Conservation (phyloP, 495 filamentous ascomycete species). For the Polyplosphaeria fusca region DNA sequence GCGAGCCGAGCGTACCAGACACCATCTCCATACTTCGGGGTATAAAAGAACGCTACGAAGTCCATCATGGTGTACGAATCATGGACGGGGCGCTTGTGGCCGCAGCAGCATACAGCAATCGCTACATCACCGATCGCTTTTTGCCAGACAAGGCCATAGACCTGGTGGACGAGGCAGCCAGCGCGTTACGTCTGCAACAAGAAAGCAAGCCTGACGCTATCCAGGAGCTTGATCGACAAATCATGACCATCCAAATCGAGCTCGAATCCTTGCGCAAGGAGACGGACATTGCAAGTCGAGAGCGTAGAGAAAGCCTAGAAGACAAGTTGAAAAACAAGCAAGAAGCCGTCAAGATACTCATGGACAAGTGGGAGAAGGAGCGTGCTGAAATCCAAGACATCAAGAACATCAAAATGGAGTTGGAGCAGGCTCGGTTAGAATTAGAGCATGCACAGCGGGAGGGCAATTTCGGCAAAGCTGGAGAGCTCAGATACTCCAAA, state of each 20-base stretch:
- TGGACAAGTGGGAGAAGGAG: slow-evolving; percentile 84
- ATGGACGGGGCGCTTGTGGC: slow-evolving; percentile 89
- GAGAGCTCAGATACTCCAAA: slow-evolving; percentile 79
- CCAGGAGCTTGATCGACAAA: slow-evolving; percentile 82
- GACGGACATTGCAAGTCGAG: slow-evolving; percentile 79
- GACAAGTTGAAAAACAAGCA: slow-evolving; percentile 67
- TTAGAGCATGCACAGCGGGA: slow-evolving; percentile 83
- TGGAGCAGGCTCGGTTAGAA: slow-evolving; percentile 80
- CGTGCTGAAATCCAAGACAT: slow-evolving; percentile 76
- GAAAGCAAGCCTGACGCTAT: slow-evolving; percentile 96
- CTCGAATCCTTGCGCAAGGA: slow-evolving; percentile 94
- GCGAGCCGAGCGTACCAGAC: slow-evolving; percentile 83
- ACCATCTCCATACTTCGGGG: slow-evolving; percentile 94
- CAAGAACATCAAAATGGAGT: slow-evolving; percentile 77
- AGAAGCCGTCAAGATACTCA: slow-evolving; percentile 64
- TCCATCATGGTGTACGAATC: slow-evolving; percentile 92
- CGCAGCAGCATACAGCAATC: slow-evolving; percentile 86
- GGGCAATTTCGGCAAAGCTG: slow-evolving; percentile 85
- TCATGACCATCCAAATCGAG: slow-evolving; percentile 97
- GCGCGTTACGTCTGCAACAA: slow-evolving; percentile 84
- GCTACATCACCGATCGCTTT: slow-evolving; percentile 95
- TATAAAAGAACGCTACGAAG: slow-evolving; percentile 95
- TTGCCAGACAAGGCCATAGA: slow-evolving; percentile 97
- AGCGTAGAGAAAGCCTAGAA: slow-evolving; percentile 84
- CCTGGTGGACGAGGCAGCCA: slow-evolving; percentile 92